Base-by-base conservation (phyloP, 1,284 basidiomycete genomes). In the Exsudoporus floridanus region DNA sequence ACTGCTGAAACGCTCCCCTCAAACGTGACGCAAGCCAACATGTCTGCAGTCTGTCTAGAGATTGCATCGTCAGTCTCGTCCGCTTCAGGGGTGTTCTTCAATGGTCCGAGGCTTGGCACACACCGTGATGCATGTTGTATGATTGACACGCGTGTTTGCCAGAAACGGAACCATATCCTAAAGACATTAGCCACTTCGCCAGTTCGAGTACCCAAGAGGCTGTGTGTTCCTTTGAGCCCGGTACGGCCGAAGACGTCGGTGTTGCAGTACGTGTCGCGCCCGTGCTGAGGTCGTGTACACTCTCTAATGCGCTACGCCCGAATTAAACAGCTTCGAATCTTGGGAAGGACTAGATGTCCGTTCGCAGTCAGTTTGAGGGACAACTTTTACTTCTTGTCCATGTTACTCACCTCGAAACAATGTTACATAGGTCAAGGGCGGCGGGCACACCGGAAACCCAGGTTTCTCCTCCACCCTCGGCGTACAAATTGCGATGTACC, bases 211-310 rank as follows among this genome's bases (percentile, higher is more conserved):
- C 69, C 0, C 73, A 77, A 54, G 14, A 41, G 0, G 65, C 81
- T 7, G 64, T 65, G 1, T 84, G 82, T 61, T 74, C 75, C 12
- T 79, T 83, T n/a, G 76, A 82, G 59, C 81, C 81, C 3, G 78
- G 74, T 7, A 77, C 74, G 2, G 64, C 75, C 4, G 69, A 70
- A 23, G 82, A 81, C 60, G 70, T 80, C 44, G 75, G 65, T 16
- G 65, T 60, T 35, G 77, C 75, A 49, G 81, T 79, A 68, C 61
- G 74, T 62, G 12, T 38, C 33, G 21, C 12, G 18, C 42, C 7
- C 21, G 12, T 16, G 7, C 23, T 6, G 36, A 50, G 23, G 21
- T 33, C 13, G 14, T 33, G 19, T 19, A 31, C 25, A 8, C 40
- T 18, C 25, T 33, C 50, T 55, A 14, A 61, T 23, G 5, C 19